phyloP scores from a whole-genome alignment of 2,329 filamentous ascomycete genomes.

The Gnomoniopsis smithogilvyi region DNA sequence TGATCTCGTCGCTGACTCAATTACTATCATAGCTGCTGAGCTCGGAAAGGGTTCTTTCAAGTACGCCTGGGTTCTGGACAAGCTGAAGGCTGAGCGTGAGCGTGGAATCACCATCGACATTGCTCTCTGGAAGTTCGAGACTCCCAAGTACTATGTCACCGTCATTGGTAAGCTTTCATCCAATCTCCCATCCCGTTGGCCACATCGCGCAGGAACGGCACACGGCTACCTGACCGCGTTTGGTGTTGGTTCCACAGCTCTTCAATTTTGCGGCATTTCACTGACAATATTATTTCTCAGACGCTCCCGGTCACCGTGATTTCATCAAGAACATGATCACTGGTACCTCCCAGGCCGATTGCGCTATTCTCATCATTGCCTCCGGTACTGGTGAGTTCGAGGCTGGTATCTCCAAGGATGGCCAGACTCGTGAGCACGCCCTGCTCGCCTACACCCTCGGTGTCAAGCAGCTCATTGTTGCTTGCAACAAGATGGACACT shows the following conservation, averaged over 20 bases:
- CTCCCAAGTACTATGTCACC: constrained; percentile 94
- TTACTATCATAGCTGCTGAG: constrained; percentile 69
- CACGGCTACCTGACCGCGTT: too few relatives aligned
- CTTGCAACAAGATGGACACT: constrained; percentile 99
- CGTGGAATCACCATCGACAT: constrained; percentile 99
- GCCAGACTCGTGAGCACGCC: constrained; percentile 99
- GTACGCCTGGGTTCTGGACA: constrained; percentile 99
- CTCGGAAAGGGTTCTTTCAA: constrained; percentile 99
- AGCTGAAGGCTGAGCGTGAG: constrained; percentile 99
- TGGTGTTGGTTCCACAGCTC: too few relatives aligned
- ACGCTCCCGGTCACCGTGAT: constrained; percentile 99
- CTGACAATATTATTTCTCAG: constrained; percentile 37
- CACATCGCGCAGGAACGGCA: background rate
- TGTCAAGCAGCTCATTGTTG: constrained; percentile 99
- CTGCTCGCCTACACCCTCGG: constrained; percentile 99
- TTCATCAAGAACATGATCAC: constrained; percentile 99
- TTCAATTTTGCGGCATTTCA: constrained; percentile 10
- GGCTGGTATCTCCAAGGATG: constrained; percentile 99
- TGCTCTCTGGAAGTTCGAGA: constrained; percentile 99
- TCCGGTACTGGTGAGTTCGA: constrained; percentile 99
- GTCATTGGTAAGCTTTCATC: constrained; percentile 73
- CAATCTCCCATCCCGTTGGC: background rate
- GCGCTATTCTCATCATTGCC: constrained; percentile 99
- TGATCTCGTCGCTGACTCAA: constrained; percentile 11
- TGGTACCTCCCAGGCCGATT: constrained; percentile 99